Percentiles rank a stretch among this genome's conserved stretches.
Evolutionary conservation across 257 asterid genomes (phyloP).

Genomic region (Verbena officinalis): DNA sequence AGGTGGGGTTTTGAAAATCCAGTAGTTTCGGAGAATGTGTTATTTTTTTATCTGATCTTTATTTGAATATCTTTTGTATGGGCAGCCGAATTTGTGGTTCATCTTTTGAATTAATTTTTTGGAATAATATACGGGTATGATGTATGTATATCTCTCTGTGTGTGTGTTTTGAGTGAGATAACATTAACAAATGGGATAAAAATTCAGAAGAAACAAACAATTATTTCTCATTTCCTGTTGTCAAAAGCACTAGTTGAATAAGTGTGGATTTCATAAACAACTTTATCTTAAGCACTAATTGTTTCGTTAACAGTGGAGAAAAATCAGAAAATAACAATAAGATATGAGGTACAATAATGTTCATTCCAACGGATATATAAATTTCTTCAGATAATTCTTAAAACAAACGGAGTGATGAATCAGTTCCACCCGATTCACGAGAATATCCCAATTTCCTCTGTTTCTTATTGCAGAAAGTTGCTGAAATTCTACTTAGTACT

Average conservation of each 20-base stretch:
- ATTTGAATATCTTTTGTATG: background rate
- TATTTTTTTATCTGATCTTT: background rate
- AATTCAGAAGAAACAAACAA: background rate
- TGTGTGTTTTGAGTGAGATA: background rate
- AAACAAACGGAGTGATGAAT: too few relatives aligned
- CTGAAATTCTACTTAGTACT: background rate
- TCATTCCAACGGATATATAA: background rate
- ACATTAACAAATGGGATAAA: background rate
- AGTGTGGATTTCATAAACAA: too few relatives aligned
- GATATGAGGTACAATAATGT: too few relatives aligned
- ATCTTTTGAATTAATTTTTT: constrained; percentile 4
- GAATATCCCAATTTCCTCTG: background rate
- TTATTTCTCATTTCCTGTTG: too few relatives aligned
- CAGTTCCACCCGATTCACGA: too few relatives aligned
- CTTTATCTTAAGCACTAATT: too few relatives aligned
- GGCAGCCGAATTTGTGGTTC: background rate
- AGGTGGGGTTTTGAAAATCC: constrained; percentile 12
- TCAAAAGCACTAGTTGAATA: too few relatives aligned
- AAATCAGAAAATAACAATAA: too few relatives aligned
- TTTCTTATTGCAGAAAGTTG: background rate
- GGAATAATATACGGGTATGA: background rate
- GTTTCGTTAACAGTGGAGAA: too few relatives aligned
- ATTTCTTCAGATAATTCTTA: background rate
- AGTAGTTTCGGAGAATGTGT: background rate
- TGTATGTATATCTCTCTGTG: background rate